phyloP scores from a whole-genome alignment of 2,329 filamentous ascomycete species.

The Bipolaris oryzae region DNA sequence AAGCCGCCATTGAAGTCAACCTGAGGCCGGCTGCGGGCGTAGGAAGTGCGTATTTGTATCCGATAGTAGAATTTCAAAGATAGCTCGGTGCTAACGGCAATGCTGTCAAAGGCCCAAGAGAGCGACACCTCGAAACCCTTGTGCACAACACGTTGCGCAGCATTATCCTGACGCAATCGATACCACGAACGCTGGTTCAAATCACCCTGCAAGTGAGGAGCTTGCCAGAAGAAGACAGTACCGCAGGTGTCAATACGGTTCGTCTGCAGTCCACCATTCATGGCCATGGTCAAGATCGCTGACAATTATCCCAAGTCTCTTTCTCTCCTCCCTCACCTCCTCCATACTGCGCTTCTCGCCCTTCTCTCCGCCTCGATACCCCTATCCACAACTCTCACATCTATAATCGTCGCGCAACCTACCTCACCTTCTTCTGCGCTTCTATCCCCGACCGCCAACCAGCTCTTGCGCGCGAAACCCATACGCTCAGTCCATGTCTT shows the following conservation, averaged over 20 bases:
- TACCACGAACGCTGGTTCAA: constrained; percentile 79
- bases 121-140: constrained; percentile 78
- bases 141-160: constrained; percentile 74
- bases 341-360: constrained; percentile 83
- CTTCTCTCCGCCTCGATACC: constrained; percentile 84
- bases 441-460: constrained; percentile 64
- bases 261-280: constrained; percentile 33
- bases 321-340: constrained; percentile 76
- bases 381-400: constrained; percentile 76
- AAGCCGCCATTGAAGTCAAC: constrained; percentile 87
- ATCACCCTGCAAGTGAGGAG: constrained; percentile 78
- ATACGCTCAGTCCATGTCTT: constrained; percentile 86
- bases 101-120: constrained; percentile 49
- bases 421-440: constrained; percentile 63
- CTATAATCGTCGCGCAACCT: constrained; percentile 79
- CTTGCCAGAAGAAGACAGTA: constrained; percentile 69
- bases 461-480: constrained; percentile 69
- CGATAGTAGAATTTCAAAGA: not conserved
- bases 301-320: constrained; percentile 65
- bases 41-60: constrained; percentile 59
- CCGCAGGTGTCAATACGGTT: constrained; percentile 66
- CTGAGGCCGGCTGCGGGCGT: constrained; percentile 85
- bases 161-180: constrained; percentile 74
- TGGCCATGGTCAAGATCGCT: constrained; percentile 15
- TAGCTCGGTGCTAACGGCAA: not conserved